These are phyloP conservation scores for Cutaneotrichosporon sp. DNA, from an alignment of 1,284 basidiomycete species.

Conservation along the genomic window DNA sequence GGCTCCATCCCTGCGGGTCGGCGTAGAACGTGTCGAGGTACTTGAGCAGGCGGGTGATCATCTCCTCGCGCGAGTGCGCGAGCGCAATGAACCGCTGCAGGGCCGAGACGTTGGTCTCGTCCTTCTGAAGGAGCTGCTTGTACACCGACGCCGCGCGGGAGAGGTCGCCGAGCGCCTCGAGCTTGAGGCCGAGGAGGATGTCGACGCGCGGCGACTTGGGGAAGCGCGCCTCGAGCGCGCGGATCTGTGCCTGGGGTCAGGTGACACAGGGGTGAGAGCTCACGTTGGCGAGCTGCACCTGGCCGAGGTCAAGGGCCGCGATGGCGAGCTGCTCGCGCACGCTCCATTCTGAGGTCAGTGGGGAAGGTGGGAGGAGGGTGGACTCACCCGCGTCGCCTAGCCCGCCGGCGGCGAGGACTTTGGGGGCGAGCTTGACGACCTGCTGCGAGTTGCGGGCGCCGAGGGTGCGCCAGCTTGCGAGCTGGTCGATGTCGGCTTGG, in stretches of 20 bases:
- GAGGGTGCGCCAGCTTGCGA: constrained; percentile 68
- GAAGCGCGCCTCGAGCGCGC: constrained; percentile 69
- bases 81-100: constrained; percentile 84
- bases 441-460: constrained; percentile 71
- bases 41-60: constrained; percentile 71
- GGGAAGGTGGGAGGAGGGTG: neutral
- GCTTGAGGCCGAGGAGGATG: constrained; percentile 77
- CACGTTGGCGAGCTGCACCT: constrained; percentile 79
- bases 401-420: constrained; percentile 54
- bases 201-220: constrained; percentile 79
- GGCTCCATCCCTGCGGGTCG: constrained; percentile 89
- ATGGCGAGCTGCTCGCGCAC: constrained; percentile 85
- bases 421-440: constrained; percentile 64
- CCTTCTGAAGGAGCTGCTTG: constrained; percentile 65
- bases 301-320: constrained; percentile 80
- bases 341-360: constrained; percentile 66
- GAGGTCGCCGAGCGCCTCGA: constrained; percentile 67
- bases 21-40: constrained; percentile 92
- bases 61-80: constrained; percentile 55
- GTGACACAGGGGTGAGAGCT: constrained; percentile 41
- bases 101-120: constrained; percentile 74
- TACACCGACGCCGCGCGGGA: constrained; percentile 57
- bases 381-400: constrained; percentile 43
- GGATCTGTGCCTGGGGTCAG: constrained; percentile 63
- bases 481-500: constrained; percentile 62